Evolutionary conservation across 1,139 yeast genomes (phyloP), one percentile per base, ranked within the genome.

Genomic region (Suhomyces atakaporum): DNA sequence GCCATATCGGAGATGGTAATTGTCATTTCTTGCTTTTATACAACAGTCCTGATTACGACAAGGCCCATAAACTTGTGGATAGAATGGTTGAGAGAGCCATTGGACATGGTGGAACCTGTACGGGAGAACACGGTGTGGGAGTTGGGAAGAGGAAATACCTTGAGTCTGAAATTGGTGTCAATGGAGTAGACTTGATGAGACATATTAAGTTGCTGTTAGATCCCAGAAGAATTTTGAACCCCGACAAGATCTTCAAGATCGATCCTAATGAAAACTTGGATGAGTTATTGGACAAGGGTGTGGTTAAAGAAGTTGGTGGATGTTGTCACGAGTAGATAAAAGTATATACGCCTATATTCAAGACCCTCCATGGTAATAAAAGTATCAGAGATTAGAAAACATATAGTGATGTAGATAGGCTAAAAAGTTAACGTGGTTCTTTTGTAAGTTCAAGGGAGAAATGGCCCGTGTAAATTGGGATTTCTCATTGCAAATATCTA

Each of bases 1-100:
- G 83, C 2, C 84, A 79, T 51, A 75, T 78, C 38, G 84, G 84
- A 7, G 84, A 79, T 50, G 84, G 84, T 3, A 79, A 79, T 53
- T 77, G 81, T 56, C 84, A 79, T 49, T 73, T 75, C 33, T 58
- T 76, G 40, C 49, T 78, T 20, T 46, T 78, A 20, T 76, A 72
- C 57, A 76, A 76, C 50, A 58, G 68, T 26, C 61, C 63, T 23
- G 75, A 71, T 45, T 66, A 69, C 42, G 51, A 36, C 2, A 56
- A 60, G 35, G 65, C 61, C 4, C 65, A 70, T 44, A 51, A 46
- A 8, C 55, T 65, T 25, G 74, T 76, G 25, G 76, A 75, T 43
- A 61, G 76, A 38, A 70, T 76, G 78, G 78, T 76, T 3, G 49
- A 55, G 16, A 50, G 77, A 30, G 79, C 81, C 3, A 54, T 76